Conservation (phyloP, 129 eudicot species). For the Flaveria brownii region DNA sequence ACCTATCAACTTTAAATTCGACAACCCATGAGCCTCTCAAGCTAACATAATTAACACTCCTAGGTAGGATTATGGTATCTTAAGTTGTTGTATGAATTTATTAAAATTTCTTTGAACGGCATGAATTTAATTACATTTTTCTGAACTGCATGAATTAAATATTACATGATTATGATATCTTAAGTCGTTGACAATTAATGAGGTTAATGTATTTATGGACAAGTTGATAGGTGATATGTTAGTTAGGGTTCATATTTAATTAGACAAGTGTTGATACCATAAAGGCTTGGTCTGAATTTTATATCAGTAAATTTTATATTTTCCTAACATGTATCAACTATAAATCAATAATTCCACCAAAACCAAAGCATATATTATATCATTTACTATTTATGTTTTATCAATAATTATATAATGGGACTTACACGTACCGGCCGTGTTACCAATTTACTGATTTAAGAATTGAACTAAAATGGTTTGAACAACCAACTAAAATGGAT, state of each 20-base stretch:
- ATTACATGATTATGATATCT: slow-evolving; percentile 12
- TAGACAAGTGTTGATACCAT: neutral
- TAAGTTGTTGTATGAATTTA: no score
- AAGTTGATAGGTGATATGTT: neutral
- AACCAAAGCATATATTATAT: neutral
- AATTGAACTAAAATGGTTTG: no score
- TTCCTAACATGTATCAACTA: neutral
- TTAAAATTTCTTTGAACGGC: no score
- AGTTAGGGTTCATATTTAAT: neutral
- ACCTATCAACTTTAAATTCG: no score
- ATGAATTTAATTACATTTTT: no score
- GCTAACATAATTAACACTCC: no score
- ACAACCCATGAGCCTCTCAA: no score
- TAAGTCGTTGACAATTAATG: slow-evolving; percentile 14
- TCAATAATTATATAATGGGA: no score
- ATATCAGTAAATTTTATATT: neutral
- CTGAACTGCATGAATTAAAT: neutral
- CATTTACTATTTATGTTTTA: no score
- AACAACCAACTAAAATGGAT: neutral
- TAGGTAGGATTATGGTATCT: no score
- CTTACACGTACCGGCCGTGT: no score
- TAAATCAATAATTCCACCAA: neutral
- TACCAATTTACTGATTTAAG: no score
- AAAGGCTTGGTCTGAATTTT: slow-evolving; percentile 6
- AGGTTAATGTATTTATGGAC: neutral